Conservation (phyloP, 176 grass and related monocot genomes). For the Zoysia japonica region DNA sequence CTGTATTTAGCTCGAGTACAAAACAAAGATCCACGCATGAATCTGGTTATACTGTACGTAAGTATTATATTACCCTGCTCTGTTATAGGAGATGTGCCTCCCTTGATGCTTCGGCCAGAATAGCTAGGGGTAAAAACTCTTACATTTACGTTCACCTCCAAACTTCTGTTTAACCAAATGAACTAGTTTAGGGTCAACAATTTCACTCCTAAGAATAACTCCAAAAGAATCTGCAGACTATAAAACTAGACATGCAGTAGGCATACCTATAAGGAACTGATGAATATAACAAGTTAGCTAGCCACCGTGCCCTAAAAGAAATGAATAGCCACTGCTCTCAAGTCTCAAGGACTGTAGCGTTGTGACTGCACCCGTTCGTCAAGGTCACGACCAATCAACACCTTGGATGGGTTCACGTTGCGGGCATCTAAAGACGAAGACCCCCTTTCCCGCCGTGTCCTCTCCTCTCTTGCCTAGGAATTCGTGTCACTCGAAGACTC, state of each 20-base stretch:
- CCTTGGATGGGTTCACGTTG: neutral
- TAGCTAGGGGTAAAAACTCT: too few species aligned
- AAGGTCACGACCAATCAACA: neutral
- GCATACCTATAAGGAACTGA: neutral
- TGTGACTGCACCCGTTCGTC: neutral
- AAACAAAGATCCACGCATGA: too few species aligned
- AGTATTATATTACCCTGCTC: too few species aligned
- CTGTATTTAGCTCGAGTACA: too few species aligned
- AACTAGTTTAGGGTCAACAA: too few species aligned
- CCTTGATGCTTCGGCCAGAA: too few species aligned
- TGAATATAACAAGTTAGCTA: neutral
- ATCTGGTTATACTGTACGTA: too few species aligned
- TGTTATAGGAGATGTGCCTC: too few species aligned
- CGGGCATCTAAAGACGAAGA: constrained; percentile 17
- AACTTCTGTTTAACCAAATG: too few species aligned
- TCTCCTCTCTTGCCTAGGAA: neutral
- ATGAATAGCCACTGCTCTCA: neutral
- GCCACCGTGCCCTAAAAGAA: neutral
- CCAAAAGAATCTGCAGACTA: neutral
- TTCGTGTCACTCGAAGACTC: constrained; percentile 10
- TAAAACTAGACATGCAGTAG: neutral
- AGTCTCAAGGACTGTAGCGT: neutral
- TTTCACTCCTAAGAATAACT: neutral
- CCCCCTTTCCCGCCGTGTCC: constrained; percentile 1
- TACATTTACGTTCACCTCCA: too few species aligned